Evolutionary conservation across 129 eudicot species (phyloP).

Genomic region (Calendula officinalis): DNA sequence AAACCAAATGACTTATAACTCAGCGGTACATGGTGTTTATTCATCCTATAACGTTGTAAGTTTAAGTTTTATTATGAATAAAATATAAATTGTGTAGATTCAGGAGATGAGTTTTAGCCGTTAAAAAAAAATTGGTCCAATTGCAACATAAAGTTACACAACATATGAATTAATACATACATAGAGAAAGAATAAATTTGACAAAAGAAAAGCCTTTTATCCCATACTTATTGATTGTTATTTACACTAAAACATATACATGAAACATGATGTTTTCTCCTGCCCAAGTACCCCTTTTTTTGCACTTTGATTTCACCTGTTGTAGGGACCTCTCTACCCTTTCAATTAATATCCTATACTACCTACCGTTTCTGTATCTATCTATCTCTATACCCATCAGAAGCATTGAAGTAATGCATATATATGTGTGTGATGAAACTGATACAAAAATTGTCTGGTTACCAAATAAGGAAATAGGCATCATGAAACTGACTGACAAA

Average conservation of each 20-base stretch:
- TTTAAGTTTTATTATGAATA: no score
- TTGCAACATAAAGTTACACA: no score
- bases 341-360: neutral
- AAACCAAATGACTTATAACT: no score
- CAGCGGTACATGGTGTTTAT: no score
- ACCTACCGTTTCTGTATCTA: neutral
- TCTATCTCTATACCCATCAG: neutral
- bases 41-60: no score
- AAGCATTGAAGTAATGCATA: neutral
- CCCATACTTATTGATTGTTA: conserved; percentile 18
- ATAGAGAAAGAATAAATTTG: neutral
- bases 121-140: no score
- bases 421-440: conserved; percentile 25
- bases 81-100: no score
- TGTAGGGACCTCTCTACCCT: conserved; percentile 23
- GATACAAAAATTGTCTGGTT: conserved; percentile 29
- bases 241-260: conserved; percentile 10
- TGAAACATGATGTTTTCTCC: conserved; percentile 15
- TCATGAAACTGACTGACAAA: conserved; percentile 35
- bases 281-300: conserved; percentile 2
- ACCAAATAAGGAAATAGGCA: conserved; percentile 23
- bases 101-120: no score
- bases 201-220: conserved; percentile 2
- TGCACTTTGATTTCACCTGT: conserved; percentile 18
- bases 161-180: neutral